Conservation (phyloP, 805 yeast genomes). For the Gaillardinia entomophila region DNA sequence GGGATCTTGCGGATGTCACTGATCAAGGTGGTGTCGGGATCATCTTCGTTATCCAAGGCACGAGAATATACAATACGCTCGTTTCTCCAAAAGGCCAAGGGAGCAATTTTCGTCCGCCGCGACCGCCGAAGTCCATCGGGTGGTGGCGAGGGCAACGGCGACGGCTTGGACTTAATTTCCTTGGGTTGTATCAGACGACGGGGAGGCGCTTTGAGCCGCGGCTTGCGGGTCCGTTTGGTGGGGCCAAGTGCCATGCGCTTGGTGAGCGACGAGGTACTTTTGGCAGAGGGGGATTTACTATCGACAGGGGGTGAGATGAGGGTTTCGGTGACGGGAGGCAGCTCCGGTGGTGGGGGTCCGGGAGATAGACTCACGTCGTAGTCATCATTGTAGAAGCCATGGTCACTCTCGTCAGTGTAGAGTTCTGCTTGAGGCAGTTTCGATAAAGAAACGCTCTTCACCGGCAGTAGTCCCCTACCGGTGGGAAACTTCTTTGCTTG, state of each 20-base stretch:
- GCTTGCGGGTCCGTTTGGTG: no score
- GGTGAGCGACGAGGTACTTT: not conserved
- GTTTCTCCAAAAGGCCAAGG: slow-evolving; percentile 80
- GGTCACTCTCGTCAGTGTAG: not conserved
- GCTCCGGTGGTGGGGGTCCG: not conserved
- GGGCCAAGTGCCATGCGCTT: not conserved
- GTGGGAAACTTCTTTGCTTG: slow-evolving; percentile 7
- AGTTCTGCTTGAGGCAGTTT: not conserved
- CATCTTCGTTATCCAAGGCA: slow-evolving; percentile 29
- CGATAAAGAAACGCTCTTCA: no score
- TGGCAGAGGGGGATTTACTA: not conserved
- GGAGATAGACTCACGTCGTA: not conserved
- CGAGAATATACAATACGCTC: slow-evolving; percentile 60
- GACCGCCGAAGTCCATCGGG: slow-evolving; percentile 57
- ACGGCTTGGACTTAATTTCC: slow-evolving; percentile 12
- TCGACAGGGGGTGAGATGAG: not conserved
- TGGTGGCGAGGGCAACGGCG: slow-evolving; percentile 40
- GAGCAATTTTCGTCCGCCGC: slow-evolving; percentile 57
- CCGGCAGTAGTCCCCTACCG: no score
- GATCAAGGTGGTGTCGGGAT: slow-evolving; percentile 38
- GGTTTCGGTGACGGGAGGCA: not conserved
- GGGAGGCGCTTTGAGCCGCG: not conserved
- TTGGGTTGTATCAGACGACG: not conserved
- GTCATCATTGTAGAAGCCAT: not conserved
- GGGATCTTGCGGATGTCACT: slow-evolving; percentile 33